Percentiles rank a stretch among this genome's conserved stretches.
phyloP scores from a whole-genome alignment of 176 grass and related monocot genomes.

The Zea mays region Zm-B73-REFERENCE-NAM-5.0 NC_050098.1:11447501-11448000 shows the following conservation, averaged over 20 bases:
- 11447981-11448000: conserved; percentile 5
- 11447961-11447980: neutral
- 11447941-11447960: conserved; percentile 20
- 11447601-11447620: conserved; percentile 57
- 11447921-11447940: conserved; percentile 39
- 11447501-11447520: conserved; percentile 85
- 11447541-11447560: conserved; percentile 91
- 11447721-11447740: conserved; percentile 10
- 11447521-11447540: conserved; percentile 93
- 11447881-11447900: conserved; percentile 37
- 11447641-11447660: neutral
- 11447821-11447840: conserved; percentile 34
- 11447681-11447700: too few relatives aligned
- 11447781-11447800: conserved; percentile 45
- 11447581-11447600: conserved; percentile 65
- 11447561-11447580: conserved; percentile 79
- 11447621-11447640: neutral
- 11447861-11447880: conserved; percentile 38
- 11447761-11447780: conserved; percentile 42
- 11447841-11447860: conserved; percentile 31
- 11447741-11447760: conserved; percentile 45
- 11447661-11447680: too few relatives aligned
- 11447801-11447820: conserved; percentile 43
- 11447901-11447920: conserved; percentile 27
- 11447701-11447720: neutral